phyloP scores from a whole-genome alignment of 176 grass and related monocot species.

The Aegilops sharonensis region DNA sequence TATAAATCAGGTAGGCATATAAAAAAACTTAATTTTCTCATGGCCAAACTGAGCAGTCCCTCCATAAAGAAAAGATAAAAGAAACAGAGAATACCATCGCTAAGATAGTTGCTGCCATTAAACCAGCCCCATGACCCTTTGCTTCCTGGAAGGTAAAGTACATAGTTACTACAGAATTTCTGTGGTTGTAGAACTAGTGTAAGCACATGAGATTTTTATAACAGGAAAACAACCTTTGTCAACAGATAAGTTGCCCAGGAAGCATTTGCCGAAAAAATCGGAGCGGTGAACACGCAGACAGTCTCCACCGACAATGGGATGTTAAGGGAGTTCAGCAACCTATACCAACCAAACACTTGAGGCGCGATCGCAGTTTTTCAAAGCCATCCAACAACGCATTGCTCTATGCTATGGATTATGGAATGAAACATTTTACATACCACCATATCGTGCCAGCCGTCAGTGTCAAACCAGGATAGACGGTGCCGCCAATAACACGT shows the following conservation, averaged over 20 bases:
- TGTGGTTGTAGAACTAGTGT: constrained; percentile 1
- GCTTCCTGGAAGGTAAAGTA: constrained; percentile 61
- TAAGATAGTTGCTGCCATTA: constrained; percentile 81
- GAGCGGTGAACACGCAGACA: constrained; percentile 92
- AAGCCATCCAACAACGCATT: not conserved
- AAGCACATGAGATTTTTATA: not conserved
- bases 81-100: constrained; percentile 61
- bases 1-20: not conserved
- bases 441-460: constrained; percentile 86
- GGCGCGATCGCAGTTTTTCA: not conserved
- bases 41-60: not conserved
- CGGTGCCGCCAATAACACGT: constrained; percentile 45
- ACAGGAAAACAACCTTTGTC: constrained; percentile 60
- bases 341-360: constrained; percentile 27
- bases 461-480: constrained; percentile 90
- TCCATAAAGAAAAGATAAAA: not conserved
- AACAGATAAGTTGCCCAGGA: constrained; percentile 85
- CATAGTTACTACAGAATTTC: constrained; percentile 1
- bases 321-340: constrained; percentile 85
- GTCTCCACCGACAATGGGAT: constrained; percentile 93
- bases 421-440: constrained; percentile 14
- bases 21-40: not conserved
- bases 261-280: constrained; percentile 87
- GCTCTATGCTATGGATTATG: not conserved
- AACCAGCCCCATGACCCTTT: constrained; percentile 87